Base-by-base conservation (phyloP, 2,329 filamentous ascomycete species). In the Colletotrichum siamense region DNA sequence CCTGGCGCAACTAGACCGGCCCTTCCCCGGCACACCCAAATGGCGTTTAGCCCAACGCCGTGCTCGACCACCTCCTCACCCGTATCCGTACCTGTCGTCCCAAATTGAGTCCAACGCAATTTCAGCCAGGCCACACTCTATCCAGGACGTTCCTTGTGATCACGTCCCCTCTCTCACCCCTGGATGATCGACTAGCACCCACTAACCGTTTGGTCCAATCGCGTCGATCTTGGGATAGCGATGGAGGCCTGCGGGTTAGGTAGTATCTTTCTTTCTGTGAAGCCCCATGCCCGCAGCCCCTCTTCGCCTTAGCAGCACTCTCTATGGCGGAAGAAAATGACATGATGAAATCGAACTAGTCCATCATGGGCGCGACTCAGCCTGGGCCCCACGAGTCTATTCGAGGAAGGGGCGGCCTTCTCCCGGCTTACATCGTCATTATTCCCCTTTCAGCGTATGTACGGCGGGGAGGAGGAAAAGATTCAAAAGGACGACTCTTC, bases 401-500 rank as follows among this genome's bases (percentile, higher is more conserved):
- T 73, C 73, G 39, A 24, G 63, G 32, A 57, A 44, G 69, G n/a
- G n/a, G 63, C 55, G 36, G 63, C 55, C 16, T 28, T 30, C 24
- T 28, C 73, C 69, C 22, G 61, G 61, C 12, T 67, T 39, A 13
- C 73, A n/a, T 73, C 69, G 32, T 49, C 30, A 36, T 24, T 10
- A 8, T 22, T 32, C n/a, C 34, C 28, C 18, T 36, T 67, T 28
- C 49, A n/a, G 24, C 44, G 44, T 63, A 18, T 6, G 18, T 13
- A 62, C n/a, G 18, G 10, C 44, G 44, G n/a, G 10, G 18, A 12
- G 44, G n/a, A 13, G 15, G 34, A 61, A 78, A 73, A 30, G 39
- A 55, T 66, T 75, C 28, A 79, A 78, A 78, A 78, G 71, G 78
- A 61, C 22, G 30, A 30, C 22, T 66, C 39, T 26, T 69, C 64